phyloP scores from a whole-genome alignment of 331 rosid genomes.

The Prunus yedoensis region DNA sequence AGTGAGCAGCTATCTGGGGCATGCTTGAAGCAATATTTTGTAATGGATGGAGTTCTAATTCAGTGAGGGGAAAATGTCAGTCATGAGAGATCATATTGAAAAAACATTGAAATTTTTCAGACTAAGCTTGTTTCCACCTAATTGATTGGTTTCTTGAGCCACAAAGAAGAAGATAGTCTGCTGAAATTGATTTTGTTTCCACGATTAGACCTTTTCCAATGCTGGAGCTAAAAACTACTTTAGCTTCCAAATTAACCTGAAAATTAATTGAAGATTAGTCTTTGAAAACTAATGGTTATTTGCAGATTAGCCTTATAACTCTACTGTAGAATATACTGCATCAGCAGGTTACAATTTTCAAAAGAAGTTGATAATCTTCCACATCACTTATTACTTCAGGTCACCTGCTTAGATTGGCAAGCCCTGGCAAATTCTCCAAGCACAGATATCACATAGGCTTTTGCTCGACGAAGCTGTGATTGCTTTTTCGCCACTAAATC shows the following conservation, averaged over 20 bases:
- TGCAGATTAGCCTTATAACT: neutral
- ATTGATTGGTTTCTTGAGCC: constrained; percentile 56
- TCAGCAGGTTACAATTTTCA: neutral
- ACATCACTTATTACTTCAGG: neutral
- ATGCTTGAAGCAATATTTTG: constrained; percentile 67
- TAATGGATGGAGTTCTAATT: constrained; percentile 39
- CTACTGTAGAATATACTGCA: neutral
- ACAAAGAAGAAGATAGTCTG: constrained; percentile 69
- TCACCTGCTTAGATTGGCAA: constrained; percentile 80
- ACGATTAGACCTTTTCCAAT: constrained; percentile 59
- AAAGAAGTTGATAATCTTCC: neutral
- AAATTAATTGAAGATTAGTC: neutral
- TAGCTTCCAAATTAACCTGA: constrained; percentile 92
- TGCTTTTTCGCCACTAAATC: constrained; percentile 40
- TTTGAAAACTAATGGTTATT: constrained; percentile 24
- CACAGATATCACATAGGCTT: constrained; percentile 82
- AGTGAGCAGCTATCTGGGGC: constrained; percentile 57
- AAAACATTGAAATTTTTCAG: neutral
- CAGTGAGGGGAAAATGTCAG: neutral
- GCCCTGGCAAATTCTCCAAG: constrained; percentile 75
- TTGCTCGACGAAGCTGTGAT: constrained; percentile 72
- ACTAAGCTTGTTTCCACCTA: constrained; percentile 34
- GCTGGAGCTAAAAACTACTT: constrained; percentile 59
- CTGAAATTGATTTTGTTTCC: constrained; percentile 65
- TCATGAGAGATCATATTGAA: neutral